Evolutionary conservation across 2,329 filamentous ascomycete genomes (phyloP).

Genomic region (Chaetoscypha palmicola): DNA sequence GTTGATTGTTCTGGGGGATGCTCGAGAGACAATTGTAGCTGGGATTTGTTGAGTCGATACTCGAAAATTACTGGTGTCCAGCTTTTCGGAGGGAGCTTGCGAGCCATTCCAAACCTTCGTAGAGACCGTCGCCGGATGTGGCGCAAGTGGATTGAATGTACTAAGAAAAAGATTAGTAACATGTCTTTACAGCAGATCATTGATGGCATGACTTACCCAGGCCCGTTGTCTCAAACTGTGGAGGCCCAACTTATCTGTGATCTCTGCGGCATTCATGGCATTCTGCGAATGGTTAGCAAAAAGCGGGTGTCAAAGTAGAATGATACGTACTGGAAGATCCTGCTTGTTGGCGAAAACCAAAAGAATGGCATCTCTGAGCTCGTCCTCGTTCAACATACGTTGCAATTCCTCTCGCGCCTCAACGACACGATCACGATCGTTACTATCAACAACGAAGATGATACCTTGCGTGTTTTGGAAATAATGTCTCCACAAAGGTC

Average conservation of each 20-base stretch:
- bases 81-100: constrained; percentile 76
- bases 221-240: constrained; percentile 74
- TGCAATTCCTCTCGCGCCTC: constrained; percentile 91
- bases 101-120: constrained; percentile 63
- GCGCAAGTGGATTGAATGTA: constrained; percentile 55
- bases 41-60: constrained; percentile 9
- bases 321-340: constrained; percentile 72
- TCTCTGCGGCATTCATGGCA: constrained; percentile 75
- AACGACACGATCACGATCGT: constrained; percentile 82
- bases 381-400: constrained; percentile 94
- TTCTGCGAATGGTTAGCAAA: constrained; percentile 7
- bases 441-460: constrained; percentile 97
- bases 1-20: constrained; percentile 27
- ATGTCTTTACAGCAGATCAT: background rate
- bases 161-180: background rate
- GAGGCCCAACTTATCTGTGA: constrained; percentile 71
- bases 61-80: constrained; percentile 50
- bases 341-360: constrained; percentile 99
- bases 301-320: background rate
- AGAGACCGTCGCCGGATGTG: constrained; percentile 71
- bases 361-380: constrained; percentile 92
- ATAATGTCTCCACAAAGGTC: constrained; percentile 95
- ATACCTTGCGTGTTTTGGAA: constrained; percentile 79
- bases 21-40: constrained; percentile 25
- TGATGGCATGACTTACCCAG: constrained; percentile 65